These are phyloP conservation scores for Eimeria tenella DNA, from an alignment of 169 alveolate genomes.

Conservation along the genomic window DNA sequence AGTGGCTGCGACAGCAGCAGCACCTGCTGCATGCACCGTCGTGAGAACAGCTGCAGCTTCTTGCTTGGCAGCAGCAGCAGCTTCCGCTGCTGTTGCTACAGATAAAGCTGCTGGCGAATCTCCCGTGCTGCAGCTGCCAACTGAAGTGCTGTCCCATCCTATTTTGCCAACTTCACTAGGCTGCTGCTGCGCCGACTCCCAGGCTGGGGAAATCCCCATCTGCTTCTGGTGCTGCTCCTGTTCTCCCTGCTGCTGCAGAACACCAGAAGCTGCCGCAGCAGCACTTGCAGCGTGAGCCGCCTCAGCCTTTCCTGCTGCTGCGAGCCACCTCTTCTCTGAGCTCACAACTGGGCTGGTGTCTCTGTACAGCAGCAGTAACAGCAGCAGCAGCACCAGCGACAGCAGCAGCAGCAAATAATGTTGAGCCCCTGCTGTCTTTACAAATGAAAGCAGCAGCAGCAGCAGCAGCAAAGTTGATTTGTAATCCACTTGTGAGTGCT, in stretches of 20 bases:
- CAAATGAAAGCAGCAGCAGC: background rate
- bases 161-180: no score
- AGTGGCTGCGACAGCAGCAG: background rate
- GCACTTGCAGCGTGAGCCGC: background rate
- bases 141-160: background rate
- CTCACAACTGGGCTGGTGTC: background rate
- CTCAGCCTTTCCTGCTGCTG: background rate
- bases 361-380: background rate
- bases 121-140: background rate
- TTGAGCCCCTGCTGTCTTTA: no score
- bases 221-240: background rate
- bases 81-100: background rate
- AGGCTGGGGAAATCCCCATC: no score
- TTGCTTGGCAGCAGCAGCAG: background rate
- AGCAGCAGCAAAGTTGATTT: background rate
- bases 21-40: background rate
- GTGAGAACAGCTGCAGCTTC: no score
- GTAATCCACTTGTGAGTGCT: background rate
- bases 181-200: no score
- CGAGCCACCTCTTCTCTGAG: background rate
- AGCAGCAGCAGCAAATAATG: background rate
- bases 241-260: background rate
- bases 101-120: background rate
- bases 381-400: background rate
- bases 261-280: background rate